Evolutionary conservation across 495 filamentous ascomycete genomes (phyloP), one percentile per base, ranked within the genome.

Genomic region (Neurospora tetrasperma): DNA sequence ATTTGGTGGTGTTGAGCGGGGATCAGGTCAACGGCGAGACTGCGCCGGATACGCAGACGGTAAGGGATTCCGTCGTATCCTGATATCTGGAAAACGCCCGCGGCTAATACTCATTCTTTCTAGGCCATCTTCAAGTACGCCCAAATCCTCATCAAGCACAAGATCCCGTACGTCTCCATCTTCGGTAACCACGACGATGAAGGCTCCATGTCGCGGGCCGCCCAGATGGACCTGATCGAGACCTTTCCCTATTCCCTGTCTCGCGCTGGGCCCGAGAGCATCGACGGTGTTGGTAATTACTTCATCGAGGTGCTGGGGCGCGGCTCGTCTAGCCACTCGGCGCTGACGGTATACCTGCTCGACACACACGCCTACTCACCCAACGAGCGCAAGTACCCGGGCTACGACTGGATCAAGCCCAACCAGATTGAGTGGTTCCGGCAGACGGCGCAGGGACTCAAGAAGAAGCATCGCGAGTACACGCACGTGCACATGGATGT

Each of bases 111-210:
- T 31, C 35, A 38, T 38, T 6, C 0, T 1, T 43, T 14, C 9
- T 71, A 90, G 86, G 93, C 95, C 8, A 89, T 99, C 69, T 97
- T 97, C 85, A 99, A 99, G 82, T 93, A 94, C 74, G 94, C 93
- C 20, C 90, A 93, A 73, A 84, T 95, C 4, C 88, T 99, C 69
- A 91, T 95, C 74, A 88, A 93, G 78, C 93, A 90, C 78, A 91
- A 92, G 75, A 92, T 97, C 54, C 96, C 96, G 0, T 99, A 95
- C 76, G 95, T 94, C 44, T 89, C 91, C 69, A 98, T 99, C 71
- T 97, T 98, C 77, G 96, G 96, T 54, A 99, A 99, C 79, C 96
- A 99, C 81, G 96, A 99, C 79, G 94, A 98, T 79, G 95, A 98
- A 85, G 92, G 92, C 18, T 87, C 93, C 69, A 85, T 97, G 71